Evolutionary conservation across 1,284 basidiomycete genomes (phyloP).

Genomic region (Malassezia equina): DNA sequence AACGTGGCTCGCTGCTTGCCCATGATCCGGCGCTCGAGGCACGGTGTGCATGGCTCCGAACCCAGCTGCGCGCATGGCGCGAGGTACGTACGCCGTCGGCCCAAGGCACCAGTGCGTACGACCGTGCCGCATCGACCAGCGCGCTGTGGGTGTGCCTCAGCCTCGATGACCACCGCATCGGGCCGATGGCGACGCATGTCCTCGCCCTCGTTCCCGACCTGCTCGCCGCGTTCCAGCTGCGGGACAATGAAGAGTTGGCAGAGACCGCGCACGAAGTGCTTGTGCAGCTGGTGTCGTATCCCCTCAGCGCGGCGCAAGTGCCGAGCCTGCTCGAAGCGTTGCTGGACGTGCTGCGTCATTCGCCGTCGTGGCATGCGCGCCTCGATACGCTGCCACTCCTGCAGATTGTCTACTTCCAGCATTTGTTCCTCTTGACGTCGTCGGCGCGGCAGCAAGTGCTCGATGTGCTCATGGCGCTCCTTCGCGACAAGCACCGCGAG

Average conservation of each 20-base stretch:
- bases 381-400: constrained; percentile 39
- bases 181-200: constrained; percentile 30
- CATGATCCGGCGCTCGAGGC: constrained; percentile 12
- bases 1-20: constrained; percentile 54
- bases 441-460: constrained; percentile 27
- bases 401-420: constrained; percentile 46
- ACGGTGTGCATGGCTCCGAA: constrained; percentile 53
- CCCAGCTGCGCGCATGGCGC: constrained; percentile 41
- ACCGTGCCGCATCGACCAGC: constrained; percentile 34
- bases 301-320: constrained; percentile 26
- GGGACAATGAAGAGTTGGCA: constrained; percentile 42
- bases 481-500: constrained; percentile 39
- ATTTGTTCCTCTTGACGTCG: constrained; percentile 34
- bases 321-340: constrained; percentile 27
- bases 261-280: constrained; percentile 30
- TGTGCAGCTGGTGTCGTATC: constrained; percentile 34
- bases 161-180: constrained; percentile 42
- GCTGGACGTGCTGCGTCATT: constrained; percentile 26
- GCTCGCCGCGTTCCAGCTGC: constrained; percentile 43
- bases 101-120: constrained; percentile 46
- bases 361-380: constrained; percentile 39
- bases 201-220: constrained; percentile 42
- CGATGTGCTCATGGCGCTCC: constrained; percentile 31
- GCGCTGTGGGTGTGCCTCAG: constrained; percentile 40
- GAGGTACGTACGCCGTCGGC: constrained; percentile 47